Conservation (phyloP, 2,329 filamentous ascomycete species). For the Tolypocladium amazonense region DNA sequence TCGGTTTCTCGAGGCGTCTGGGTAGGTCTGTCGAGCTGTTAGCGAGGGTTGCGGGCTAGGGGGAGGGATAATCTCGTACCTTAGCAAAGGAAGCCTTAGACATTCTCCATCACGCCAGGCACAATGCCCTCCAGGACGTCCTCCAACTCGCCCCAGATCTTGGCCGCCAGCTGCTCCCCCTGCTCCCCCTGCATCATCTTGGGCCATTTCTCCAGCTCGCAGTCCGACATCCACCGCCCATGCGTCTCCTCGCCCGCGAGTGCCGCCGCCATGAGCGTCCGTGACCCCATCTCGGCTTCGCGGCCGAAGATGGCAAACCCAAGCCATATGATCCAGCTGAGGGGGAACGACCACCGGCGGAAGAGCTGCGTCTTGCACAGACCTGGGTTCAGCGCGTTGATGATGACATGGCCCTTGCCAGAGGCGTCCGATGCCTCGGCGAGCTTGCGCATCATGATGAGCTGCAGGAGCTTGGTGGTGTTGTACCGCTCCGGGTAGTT, state of each 20-base stretch:
- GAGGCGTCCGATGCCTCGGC: slow-evolving; percentile 19
- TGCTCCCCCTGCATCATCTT: slow-evolving; percentile 19
- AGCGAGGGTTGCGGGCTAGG: too few relatives aligned
- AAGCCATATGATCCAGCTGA: slow-evolving; percentile 11
- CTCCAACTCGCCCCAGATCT: slow-evolving; percentile 31
- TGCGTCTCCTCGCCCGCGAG: slow-evolving; percentile 25
- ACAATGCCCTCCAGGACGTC: slow-evolving; percentile 30
- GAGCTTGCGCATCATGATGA: slow-evolving; percentile 19
- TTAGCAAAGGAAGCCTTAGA: slow-evolving; percentile 17
- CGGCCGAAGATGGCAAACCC: slow-evolving; percentile 18
- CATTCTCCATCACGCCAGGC: slow-evolving; percentile 23
- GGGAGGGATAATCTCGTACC: too few relatives aligned
- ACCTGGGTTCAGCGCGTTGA: slow-evolving; percentile 29
- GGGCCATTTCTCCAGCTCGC: slow-evolving; percentile 12
- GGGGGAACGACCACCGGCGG: slow-evolving; percentile 17
- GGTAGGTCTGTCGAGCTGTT: too few relatives aligned
- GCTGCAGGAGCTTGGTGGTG: slow-evolving; percentile 19
- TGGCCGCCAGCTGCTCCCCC: slow-evolving; percentile 22
- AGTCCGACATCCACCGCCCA: slow-evolving; percentile 28
- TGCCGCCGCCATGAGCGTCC: slow-evolving; percentile 26
- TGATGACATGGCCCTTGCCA: slow-evolving; percentile 19
- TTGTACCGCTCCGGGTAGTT: slow-evolving; percentile 14
- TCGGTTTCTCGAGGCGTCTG: too few relatives aligned
- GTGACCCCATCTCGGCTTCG: slow-evolving; percentile 26
- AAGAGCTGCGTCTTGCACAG: slow-evolving; percentile 30